These are phyloP conservation scores for Talaromyces sp. DNA, from an alignment of 2,329 filamentous ascomycete genomes.

Conservation along the genomic window DNA sequence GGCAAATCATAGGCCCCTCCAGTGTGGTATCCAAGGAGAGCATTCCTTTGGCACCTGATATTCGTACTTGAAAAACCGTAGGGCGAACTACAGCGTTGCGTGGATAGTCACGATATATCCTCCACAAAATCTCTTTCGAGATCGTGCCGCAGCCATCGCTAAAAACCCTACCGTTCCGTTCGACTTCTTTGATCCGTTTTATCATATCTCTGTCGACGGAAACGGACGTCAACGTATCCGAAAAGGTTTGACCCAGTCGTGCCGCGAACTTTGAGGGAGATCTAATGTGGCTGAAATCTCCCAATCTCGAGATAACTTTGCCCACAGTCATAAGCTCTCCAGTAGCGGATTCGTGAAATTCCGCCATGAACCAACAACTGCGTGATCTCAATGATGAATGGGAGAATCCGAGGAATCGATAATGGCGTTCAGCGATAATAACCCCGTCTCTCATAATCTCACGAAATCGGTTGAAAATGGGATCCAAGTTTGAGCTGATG, in stretches of 20 bases:
- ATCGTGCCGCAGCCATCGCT: conserved; percentile 78
- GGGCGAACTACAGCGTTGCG: conserved; percentile 23
- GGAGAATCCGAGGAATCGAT: conserved; percentile 71
- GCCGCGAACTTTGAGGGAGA: conserved; percentile 58
- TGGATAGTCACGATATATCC: conserved; percentile 52
- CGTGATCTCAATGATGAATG: conserved; percentile 73
- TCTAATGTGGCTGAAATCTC: conserved; percentile 51
- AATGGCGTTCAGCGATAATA: conserved; percentile 59
- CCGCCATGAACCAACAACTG: conserved; percentile 60
- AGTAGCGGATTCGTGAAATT: conserved; percentile 37
- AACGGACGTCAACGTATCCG: conserved; percentile 67
- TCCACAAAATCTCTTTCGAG: conserved; percentile 56
- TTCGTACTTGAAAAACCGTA: conserved; percentile 65
- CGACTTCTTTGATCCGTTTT: conserved; percentile 26
- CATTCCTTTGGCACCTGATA: conserved; percentile 73
- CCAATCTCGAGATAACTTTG: conserved; percentile 45
- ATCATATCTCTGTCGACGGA: conserved; percentile 37
- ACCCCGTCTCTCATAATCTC: conserved; percentile 58
- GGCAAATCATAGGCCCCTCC: conserved; percentile 54
- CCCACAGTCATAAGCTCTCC: conserved; percentile 32
- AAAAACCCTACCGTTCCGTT: conserved; percentile 54
- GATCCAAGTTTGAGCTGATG: conserved; percentile 19
- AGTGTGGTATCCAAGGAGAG: conserved; percentile 65
- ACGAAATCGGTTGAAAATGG: conserved; percentile 53
- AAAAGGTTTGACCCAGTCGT: conserved; percentile 64